Base-by-base conservation (phyloP, 192 early-diverging fungal species). In the Backusella liffmaniae region DNA sequence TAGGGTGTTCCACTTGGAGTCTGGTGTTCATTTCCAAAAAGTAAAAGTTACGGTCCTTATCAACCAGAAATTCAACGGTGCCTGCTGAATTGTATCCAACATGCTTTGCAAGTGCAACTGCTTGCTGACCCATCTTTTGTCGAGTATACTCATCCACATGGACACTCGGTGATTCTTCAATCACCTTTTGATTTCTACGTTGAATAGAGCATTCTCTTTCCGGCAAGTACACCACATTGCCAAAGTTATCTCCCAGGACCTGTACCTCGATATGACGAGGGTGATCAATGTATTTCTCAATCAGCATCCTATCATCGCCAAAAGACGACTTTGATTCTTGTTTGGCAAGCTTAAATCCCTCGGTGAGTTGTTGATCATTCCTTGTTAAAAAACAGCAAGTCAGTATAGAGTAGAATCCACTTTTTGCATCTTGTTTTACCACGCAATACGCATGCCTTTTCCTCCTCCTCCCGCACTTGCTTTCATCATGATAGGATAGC, bases 251-350 rank as follows among this genome's bases (percentile, higher is more conserved):
- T 5, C 88, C 92, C 30, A 94, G 76, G 23, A 93, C 81, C 79
- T 93, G 93, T 34, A 94, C 90, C 82, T 92, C 91, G 73, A 94
- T 94, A 72, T 92, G 92, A 26, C 91, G 88, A 36, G 90, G 94
- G 68, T 95, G 87, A 49, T 94, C 92, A 71, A 98, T 93, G 77
- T 94, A 98, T 84, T 94, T 95, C 82, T 98, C 97, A 26, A 98
- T 92, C 65, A 98, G 86, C 10, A 98, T 83, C 23, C 94, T 87
- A 74, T 91, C 90, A 82, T 98, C 97, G 56, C 95, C 97, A 76
- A 98, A 98, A 42, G 88, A 90, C 36, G 94, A 93, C 74, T 84
- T 76, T 9, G 94, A 92, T 86, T 97, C 96, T 67, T 91, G 86
- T 46, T 89, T 86, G 30, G 94, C 92, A 13, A 98, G 85, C 67